These are phyloP conservation scores for Nemania diffusa DNA, from an alignment of 2,329 filamentous ascomycete genomes.

Conservation along the genomic window DNA sequence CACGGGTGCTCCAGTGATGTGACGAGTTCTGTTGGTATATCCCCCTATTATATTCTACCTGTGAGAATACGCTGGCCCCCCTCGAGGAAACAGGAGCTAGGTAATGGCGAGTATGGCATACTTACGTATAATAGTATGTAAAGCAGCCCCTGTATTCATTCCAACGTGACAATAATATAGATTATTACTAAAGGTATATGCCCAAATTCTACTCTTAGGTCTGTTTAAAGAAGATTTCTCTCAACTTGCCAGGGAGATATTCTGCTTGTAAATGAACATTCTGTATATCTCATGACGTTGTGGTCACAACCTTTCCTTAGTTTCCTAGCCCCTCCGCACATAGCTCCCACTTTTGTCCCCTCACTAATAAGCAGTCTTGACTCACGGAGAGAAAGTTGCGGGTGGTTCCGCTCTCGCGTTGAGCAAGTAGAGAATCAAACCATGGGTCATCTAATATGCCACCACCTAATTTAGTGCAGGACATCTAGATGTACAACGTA, in stretches of 20 bases:
- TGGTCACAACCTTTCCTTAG: neutral
- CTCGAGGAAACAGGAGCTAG: neutral
- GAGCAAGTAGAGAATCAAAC: neutral
- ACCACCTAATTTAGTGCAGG: neutral
- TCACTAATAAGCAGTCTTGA: neutral
- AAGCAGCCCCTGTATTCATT: neutral
- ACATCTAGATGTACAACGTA: neutral
- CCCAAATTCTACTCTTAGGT: neutral
- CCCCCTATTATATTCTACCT: neutral
- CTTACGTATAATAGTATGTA: neutral
- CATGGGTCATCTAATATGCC: neutral
- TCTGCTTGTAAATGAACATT: neutral
- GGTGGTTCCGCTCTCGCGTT: slow-evolving; percentile 17
- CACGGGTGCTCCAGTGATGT: neutral
- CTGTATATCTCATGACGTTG: neutral
- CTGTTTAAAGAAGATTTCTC: neutral
- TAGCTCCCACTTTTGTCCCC: neutral
- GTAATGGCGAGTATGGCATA: neutral
- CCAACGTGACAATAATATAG: neutral
- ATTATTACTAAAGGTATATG: neutral
- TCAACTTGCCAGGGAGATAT: neutral
- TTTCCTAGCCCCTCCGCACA: neutral
- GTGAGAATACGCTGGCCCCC: neutral
- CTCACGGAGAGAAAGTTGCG: slow-evolving; percentile 26
- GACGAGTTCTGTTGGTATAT: neutral